Evolutionary conservation across 2,329 filamentous ascomycete species (phyloP), one percentile per base, ranked within the genome.

Genomic region (Colletotrichum sublineola): DNA sequence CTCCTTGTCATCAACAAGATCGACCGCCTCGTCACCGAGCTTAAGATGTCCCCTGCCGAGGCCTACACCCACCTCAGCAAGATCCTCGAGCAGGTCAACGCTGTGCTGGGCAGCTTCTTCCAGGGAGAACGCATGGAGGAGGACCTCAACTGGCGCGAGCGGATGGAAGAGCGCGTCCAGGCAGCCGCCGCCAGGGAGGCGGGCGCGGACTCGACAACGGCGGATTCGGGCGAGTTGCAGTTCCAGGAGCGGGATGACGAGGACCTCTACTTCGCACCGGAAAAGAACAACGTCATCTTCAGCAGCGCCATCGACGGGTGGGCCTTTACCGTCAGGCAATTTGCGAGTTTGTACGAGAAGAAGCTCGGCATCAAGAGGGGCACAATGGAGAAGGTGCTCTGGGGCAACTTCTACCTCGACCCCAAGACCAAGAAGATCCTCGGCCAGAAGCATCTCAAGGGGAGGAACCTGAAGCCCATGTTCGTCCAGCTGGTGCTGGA

Each of bases 261-360:
- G 80, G 95, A 98, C 80, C 91, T 99, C 36, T 99, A 99, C 81
- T 99, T 99, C 82, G 94, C 96, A 0, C 96, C 96, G 0, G 96
- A 99, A 80, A 97, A 96, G 82, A 98, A 98, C 82, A 99, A 99
- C 79, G 96, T 99, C 81, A 98, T 99, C 75, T 99, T 99, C 81
- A 95, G 94, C 84, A 98, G 96, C 80, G 96, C 96, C 72, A 93
- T 97, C 68, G 96, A 99, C 79, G 96, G 96, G n/a, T 99, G 96
- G 96, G 96, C 96, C 3, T 99, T 99, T 78, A 99, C 96, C 0
- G 92, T 97, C 62, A 90, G 95, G 63, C 96, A 99, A 78, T 99
- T 99, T 80, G 95, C 96, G 24, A 90, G 90, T 48, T 85, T 98
- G 38, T 99, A 98, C 79, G 96, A 98, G 83, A 97, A 95, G 86